Conservation (phyloP, 345 rosid species). For the Lumnitzera racemosa region DNA sequence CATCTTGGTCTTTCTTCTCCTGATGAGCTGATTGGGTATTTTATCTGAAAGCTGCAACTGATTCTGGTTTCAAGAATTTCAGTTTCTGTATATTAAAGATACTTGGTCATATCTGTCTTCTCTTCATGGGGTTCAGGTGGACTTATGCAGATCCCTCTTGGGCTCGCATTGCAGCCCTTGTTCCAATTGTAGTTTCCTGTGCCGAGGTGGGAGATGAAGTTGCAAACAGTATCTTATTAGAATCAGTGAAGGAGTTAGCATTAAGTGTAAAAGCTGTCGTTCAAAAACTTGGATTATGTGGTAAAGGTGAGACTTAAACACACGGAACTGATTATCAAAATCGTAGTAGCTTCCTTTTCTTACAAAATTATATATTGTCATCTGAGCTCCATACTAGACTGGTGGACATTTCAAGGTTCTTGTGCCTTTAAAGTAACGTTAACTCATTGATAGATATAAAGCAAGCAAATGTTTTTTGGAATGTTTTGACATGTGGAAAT, state of each 20-base stretch:
- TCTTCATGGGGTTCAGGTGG: conserved; percentile 37
- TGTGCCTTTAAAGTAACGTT: too few relatives aligned
- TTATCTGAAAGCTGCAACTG: background rate
- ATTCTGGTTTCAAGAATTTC: background rate
- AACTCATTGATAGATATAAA: too few relatives aligned
- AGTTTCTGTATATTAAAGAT: background rate
- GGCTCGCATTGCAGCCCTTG: conserved; percentile 80
- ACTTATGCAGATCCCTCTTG: conserved; percentile 75
- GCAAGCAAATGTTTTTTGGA: too few relatives aligned
- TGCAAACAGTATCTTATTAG: conserved; percentile 45
- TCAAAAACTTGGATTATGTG: conserved; percentile 52
- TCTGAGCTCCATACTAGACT: too few relatives aligned
- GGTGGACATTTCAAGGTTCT: too few relatives aligned
- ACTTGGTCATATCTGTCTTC: conserved; percentile 6
- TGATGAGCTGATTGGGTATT: conserved; percentile 72
- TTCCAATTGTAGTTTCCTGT: conserved; percentile 62
- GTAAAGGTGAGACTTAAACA: conserved; percentile 34
- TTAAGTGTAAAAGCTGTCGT: conserved; percentile 74
- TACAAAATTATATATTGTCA: too few relatives aligned
- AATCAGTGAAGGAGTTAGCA: conserved; percentile 58
- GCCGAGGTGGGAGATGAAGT: conserved; percentile 70
- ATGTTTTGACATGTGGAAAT: too few relatives aligned
- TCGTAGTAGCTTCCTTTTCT: too few relatives aligned
- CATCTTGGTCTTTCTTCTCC: conserved; percentile 70
- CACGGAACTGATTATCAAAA: background rate